phyloP scores from a whole-genome alignment of 768 basidiomycete species.

The Chalciporus chontae region DNA sequence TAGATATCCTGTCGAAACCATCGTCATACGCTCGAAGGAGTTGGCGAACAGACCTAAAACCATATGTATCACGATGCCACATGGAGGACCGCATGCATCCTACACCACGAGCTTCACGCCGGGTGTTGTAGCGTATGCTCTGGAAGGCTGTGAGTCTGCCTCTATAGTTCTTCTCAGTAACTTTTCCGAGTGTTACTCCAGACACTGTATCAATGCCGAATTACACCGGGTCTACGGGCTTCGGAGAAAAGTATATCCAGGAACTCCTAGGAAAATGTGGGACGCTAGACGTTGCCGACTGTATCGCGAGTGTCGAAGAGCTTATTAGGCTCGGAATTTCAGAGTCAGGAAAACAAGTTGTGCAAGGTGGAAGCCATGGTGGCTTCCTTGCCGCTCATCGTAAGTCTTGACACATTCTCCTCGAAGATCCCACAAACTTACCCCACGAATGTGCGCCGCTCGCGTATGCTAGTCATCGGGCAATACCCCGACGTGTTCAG shows the following conservation, averaged over 20 bases:
- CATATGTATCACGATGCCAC: constrained; percentile 51
- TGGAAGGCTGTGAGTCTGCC: constrained; percentile 55
- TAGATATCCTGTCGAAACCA: constrained; percentile 49
- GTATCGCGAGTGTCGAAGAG: constrained; percentile 49
- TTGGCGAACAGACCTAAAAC: constrained; percentile 21
- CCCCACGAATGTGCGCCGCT: too few species aligned
- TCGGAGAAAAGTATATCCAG: constrained; percentile 57
- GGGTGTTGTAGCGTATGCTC: constrained; percentile 40
- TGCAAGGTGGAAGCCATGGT: constrained; percentile 69
- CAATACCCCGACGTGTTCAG: constrained; percentile 59
- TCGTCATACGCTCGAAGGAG: constrained; percentile 41
- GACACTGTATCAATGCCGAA: constrained; percentile 61
- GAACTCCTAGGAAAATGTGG: constrained; percentile 58
- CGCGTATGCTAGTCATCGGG: constrained; percentile 48
- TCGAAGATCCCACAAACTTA: background rate
- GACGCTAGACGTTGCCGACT: constrained; percentile 61
- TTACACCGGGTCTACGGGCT: constrained; percentile 68
- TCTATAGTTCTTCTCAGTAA: background rate
- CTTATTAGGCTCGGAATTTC: constrained; percentile 51
- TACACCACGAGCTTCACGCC: constrained; percentile 48
- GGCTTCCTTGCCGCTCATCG: constrained; percentile 61
- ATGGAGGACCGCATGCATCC: constrained; percentile 62
- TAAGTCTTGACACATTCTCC: constrained; percentile 29
- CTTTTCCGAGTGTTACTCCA: constrained; percentile 15
- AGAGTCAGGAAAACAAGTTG: constrained; percentile 47